Evolutionary conservation across 768 basidiomycete species (phyloP).

Genomic region (Pulveroboletus sp.): DNA sequence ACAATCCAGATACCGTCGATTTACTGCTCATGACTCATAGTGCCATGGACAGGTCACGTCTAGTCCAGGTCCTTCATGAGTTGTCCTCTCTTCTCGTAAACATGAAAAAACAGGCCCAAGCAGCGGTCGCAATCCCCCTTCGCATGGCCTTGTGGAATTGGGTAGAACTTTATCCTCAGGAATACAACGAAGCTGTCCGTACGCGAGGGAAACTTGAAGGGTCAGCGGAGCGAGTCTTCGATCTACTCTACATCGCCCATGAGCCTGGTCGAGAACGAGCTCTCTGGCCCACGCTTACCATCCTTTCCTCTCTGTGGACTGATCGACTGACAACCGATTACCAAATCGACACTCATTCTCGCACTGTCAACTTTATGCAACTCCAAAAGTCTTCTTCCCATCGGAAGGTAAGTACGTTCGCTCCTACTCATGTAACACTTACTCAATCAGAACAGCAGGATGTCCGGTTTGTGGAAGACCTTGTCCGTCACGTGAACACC

Average conservation of each 20-base stretch:
- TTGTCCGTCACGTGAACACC: conserved; percentile 53
- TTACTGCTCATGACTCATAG: conserved; percentile 75
- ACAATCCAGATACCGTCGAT: conserved; percentile 65
- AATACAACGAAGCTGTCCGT: conserved; percentile 71
- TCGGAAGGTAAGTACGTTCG: conserved; percentile 23
- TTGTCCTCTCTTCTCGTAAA: conserved; percentile 77
- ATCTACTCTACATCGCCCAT: conserved; percentile 57
- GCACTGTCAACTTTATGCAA: conserved; percentile 27
- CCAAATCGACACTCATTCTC: conserved; percentile 35
- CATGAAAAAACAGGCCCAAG: conserved; percentile 70
- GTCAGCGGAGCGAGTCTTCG: conserved; percentile 82
- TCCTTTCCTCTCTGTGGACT: conserved; percentile 67
- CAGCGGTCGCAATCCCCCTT: conserved; percentile 66
- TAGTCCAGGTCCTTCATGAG: conserved; percentile 73
- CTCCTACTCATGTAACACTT: background rate
- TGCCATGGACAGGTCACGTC: conserved; percentile 61
- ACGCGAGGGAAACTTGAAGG: conserved; percentile 67
- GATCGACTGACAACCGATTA: conserved; percentile 65
- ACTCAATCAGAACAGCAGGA: conserved; percentile 30
- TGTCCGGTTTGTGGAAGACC: conserved; percentile 55
- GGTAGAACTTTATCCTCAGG: conserved; percentile 72
- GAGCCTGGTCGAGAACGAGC: conserved; percentile 44
- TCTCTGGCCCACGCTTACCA: conserved; percentile 77
- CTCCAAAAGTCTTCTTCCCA: conserved; percentile 28
- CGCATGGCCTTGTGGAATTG: conserved; percentile 86